These are phyloP conservation scores for Edaphochlamys debaryana DNA, from an alignment of 139 green algal species.

Conservation along the genomic window DNA sequence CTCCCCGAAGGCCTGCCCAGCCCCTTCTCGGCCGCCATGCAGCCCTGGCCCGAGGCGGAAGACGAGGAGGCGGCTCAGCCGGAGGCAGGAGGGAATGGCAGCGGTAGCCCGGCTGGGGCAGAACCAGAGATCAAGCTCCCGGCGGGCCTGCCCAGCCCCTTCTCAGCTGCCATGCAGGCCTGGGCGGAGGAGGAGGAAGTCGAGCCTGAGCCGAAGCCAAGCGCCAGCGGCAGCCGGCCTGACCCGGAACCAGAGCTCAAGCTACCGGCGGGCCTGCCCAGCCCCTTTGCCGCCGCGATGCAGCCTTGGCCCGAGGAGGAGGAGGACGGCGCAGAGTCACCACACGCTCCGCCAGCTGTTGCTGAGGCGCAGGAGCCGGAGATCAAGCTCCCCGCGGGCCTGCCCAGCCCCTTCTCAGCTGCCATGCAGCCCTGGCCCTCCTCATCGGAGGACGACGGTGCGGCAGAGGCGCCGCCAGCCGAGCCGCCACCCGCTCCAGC, in stretches of 20 bases:
- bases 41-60: background rate
- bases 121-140: background rate
- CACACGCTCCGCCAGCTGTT: background rate
- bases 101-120: too few relatives aligned
- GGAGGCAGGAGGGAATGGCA: too few relatives aligned
- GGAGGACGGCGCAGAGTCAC: background rate
- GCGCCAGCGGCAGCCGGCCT: too few relatives aligned
- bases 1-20: background rate
- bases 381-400: background rate
- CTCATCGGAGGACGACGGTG: background rate
- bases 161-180: conserved; percentile 2
- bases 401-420: background rate
- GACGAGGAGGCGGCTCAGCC: background rate
- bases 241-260: background rate
- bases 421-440: background rate
- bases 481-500: too few relatives aligned
- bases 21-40: background rate
- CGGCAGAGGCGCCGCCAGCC: background rate
- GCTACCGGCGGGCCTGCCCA: background rate
- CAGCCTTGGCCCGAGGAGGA: background rate
- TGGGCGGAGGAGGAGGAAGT: background rate
- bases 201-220: background rate
- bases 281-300: background rate
- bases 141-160: background rate
- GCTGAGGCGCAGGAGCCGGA: background rate